phyloP scores from a whole-genome alignment of 176 grass and related monocot genomes.

The Carex pumila region DNA sequence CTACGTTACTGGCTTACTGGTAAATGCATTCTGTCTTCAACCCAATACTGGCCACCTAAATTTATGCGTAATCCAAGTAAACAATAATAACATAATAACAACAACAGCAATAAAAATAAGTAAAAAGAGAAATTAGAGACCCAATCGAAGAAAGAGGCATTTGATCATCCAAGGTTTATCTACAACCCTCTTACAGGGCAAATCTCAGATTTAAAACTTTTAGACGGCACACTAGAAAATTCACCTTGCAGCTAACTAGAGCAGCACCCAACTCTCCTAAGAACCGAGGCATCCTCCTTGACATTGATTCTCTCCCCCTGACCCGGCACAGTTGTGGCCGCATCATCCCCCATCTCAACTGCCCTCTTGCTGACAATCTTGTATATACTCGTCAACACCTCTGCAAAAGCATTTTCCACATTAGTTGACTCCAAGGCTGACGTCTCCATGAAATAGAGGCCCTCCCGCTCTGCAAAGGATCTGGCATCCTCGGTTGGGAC shows the following conservation, averaged over 20 bases:
- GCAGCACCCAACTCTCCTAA: constrained; percentile 73
- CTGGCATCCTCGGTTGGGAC: constrained; percentile 70
- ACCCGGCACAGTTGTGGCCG: constrained; percentile 43
- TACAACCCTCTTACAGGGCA: background rate
- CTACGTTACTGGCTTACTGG: too few species aligned
- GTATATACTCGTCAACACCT: constrained; percentile 80
- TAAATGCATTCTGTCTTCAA: background rate
- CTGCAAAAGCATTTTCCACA: constrained; percentile 70
- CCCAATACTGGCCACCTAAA: background rate
- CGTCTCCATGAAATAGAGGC: constrained; percentile 90
- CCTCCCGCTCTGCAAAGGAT: constrained; percentile 63
- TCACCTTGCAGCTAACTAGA: constrained; percentile 27
- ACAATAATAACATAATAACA: background rate
- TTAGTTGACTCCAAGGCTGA: constrained; percentile 82
- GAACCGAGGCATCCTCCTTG: constrained; percentile 68
- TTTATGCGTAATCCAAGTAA: background rate
- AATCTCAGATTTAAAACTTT: constrained; percentile 3
- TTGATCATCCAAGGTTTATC: background rate
- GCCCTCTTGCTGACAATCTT: constrained; percentile 69
- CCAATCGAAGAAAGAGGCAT: background rate
- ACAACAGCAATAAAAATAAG: background rate
- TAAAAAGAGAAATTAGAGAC: background rate
- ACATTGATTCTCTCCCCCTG: constrained; percentile 80
- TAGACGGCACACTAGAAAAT: background rate
- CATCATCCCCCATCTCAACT: constrained; percentile 54